Base-by-base conservation (phyloP, 1,284 basidiomycete genomes). In the Naganishia sp. region DNA sequence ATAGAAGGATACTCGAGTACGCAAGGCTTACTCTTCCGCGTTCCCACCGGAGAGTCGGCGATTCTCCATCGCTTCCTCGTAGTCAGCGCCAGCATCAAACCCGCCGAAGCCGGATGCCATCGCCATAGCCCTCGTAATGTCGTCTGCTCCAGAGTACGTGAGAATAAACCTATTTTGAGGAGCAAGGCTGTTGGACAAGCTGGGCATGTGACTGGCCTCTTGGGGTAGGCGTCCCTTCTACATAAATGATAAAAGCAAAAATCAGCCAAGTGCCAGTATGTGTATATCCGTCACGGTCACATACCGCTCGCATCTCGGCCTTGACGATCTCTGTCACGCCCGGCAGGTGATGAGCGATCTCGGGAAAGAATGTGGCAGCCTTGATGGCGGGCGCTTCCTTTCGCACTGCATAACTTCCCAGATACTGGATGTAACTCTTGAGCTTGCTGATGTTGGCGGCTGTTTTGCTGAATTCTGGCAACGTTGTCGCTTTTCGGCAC, bases 1-100 rank as follows among this genome's bases (percentile, higher is more conserved):
- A 49, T 32, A 17, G 32, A 10, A 45, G 13, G 17, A 25, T 6
- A 10, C 15, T 45, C 23, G 6, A 25, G 0, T 25, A 56, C 13
- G 41, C 15, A 43, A 17, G 6, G 63, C 69, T 67, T 49, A 71
- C 69, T 66, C 64, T 42, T 67, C 67, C 15, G 32, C 51, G 35
- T 21, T 47, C 31, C 41, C 18, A 9, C 25, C 11, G 11, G 42
- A 6, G 9, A 57, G 49, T 60, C 51, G 43, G 21, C 47, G 65
- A n/a, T 66, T 50, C 25, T 55, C 55, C 28, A 25, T 25, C 49
- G 55, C 64, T 17, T 66, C 55, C 25, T 57, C 63, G 23, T 57
- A 46, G 28, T 49, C 35, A 10, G 35, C 10, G 35, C 35, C 35
- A 28, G 28, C 28, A n/a, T 42, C 35, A 28, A 46, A 35, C 5